A percentile compares a stretch with the other conserved stretches of the same genome.
These are phyloP conservation scores for Rhypophila decipiens DNA, from an alignment of 495 filamentous ascomycete species.

Conservation along the genomic window DNA sequence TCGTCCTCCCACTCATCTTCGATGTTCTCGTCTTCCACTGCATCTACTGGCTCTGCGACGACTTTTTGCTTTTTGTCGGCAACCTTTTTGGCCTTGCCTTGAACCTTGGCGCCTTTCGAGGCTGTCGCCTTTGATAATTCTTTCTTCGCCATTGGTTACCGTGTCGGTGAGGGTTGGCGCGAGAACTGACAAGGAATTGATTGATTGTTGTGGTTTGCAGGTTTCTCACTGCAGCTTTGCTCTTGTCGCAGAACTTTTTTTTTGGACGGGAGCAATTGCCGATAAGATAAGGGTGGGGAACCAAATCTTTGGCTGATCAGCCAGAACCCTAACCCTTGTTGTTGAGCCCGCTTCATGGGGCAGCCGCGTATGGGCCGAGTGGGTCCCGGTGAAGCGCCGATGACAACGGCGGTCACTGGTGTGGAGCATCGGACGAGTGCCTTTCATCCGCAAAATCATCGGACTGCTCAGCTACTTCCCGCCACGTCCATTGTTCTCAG, in stretches of 20 bases:
- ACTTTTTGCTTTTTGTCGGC: conserved; percentile 57
- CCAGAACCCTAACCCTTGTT: no score
- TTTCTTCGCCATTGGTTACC: conserved; percentile 23
- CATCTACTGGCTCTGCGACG: neutral
- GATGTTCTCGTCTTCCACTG: neutral
- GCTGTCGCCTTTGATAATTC: conserved; percentile 5
- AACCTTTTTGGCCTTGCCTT: conserved; percentile 25
- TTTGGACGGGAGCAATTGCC: neutral
- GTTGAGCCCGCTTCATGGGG: no score
- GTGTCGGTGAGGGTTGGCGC: conserved; percentile 10
- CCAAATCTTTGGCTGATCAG: no score
- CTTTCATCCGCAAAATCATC: no score
- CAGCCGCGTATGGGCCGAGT: no score
- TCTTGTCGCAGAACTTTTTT: neutral
- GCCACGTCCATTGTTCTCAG: no score
- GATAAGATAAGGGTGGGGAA: neutral
- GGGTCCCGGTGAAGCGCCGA: no score
- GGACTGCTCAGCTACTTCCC: no score
- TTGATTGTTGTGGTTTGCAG: conserved; percentile 9
- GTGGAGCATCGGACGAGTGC: no score
- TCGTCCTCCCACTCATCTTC: conserved; percentile 3
- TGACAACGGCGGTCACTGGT: no score
- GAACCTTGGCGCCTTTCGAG: conserved; percentile 10
- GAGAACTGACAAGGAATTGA: neutral
- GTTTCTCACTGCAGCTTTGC: neutral